Evolutionary conservation across 2,329 filamentous ascomycete genomes (phyloP).

Genomic region (Emmonsia crescens): DNA sequence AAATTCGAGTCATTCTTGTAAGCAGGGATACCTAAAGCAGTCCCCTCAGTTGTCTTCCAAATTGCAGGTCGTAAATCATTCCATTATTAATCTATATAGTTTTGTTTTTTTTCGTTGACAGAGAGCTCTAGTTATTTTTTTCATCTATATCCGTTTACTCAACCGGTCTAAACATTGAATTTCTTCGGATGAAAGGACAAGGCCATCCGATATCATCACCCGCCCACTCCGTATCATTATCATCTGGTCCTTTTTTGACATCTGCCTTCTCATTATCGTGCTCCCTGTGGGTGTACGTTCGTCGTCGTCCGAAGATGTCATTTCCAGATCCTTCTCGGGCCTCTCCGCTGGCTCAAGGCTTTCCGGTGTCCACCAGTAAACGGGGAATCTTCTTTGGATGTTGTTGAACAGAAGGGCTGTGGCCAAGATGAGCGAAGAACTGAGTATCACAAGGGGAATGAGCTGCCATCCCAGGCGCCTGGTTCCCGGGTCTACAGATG

Average conservation of each 20-base stretch:
- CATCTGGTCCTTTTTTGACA: slow-evolving; percentile 13
- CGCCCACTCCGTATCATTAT: slow-evolving; percentile 22
- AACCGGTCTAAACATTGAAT: slow-evolving; percentile 22
- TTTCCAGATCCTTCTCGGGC: slow-evolving; percentile 13
- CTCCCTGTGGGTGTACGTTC: slow-evolving; percentile 11
- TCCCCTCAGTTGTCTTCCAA: background rate
- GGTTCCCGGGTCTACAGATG: slow-evolving; percentile 48
- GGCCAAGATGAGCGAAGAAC: slow-evolving; percentile 49
- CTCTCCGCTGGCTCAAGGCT: slow-evolving; percentile 17
- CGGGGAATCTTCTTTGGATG: slow-evolving; percentile 53
- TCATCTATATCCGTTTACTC: slow-evolving; percentile 22
- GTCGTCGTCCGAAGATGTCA: slow-evolving; percentile 13
- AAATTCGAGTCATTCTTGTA: background rate
- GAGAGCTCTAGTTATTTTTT: background rate
- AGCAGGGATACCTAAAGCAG: background rate
- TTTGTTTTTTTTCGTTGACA: background rate
- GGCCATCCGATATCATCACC: slow-evolving; percentile 24
- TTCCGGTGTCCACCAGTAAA: slow-evolving; percentile 52
- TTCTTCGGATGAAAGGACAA: slow-evolving; percentile 26
- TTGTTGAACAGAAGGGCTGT: slow-evolving; percentile 60
- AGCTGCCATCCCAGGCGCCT: slow-evolving; percentile 57
- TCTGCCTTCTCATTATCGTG: slow-evolving; percentile 5
- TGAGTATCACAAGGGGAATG: slow-evolving; percentile 52
- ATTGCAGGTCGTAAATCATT: background rate
- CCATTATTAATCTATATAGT: slow-evolving; percentile 7